phyloP scores from a whole-genome alignment of 1,139 yeast species.

The Suhomyces bolitotheri region DNA sequence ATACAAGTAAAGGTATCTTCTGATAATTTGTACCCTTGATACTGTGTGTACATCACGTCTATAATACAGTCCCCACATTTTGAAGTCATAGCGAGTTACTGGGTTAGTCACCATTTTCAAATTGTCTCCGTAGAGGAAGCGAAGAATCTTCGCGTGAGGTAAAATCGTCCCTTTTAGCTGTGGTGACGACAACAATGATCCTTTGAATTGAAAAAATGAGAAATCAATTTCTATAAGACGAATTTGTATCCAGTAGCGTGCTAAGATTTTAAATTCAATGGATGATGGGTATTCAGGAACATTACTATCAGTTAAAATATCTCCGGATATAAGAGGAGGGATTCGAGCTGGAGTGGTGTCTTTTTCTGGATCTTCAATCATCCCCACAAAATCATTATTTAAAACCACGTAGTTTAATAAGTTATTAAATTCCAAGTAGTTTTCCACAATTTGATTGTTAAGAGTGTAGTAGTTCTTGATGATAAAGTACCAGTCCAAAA shows the following conservation, averaged over 20 bases:
- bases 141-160: conserved; percentile 26
- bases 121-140: conserved; percentile 20
- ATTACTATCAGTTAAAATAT: background rate
- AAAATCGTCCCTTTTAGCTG: conserved; percentile 29
- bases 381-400: conserved; percentile 28
- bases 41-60: conserved; percentile 20
- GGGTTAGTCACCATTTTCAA: conserved; percentile 14
- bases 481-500: conserved; percentile 33
- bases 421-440: conserved; percentile 34
- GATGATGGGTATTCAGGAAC: conserved; percentile 13
- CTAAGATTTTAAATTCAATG: conserved; percentile 23
- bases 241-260: conserved; percentile 33
- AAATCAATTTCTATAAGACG: conserved; percentile 32
- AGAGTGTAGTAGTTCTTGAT: conserved; percentile 27
- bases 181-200: conserved; percentile 31
- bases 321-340: background rate
- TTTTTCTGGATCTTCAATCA: conserved; percentile 19
- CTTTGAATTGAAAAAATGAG: conserved; percentile 35
- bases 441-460: conserved; percentile 26
- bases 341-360: conserved; percentile 3
- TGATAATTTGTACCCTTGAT: conserved; percentile 20
- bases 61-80: conserved; percentile 30
- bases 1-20: conserved; percentile 24
- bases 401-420: conserved; percentile 30
- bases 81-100: conserved; percentile 17